Base-by-base conservation (phyloP, 1,284 basidiomycete genomes). In the Ustilago esculenta region DNA sequence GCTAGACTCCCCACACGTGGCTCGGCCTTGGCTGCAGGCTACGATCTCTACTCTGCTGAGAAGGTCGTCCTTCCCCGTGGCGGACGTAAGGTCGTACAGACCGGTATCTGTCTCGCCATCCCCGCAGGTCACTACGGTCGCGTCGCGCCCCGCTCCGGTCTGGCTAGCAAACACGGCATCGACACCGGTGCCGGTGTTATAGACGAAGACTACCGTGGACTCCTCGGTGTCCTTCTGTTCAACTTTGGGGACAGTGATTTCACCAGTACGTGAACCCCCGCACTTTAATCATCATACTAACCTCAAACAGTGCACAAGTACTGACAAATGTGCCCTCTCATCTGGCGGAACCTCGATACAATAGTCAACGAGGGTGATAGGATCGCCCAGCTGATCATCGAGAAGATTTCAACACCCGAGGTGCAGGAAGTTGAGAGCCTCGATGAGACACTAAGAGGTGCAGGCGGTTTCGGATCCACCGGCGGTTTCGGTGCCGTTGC, bases 131-230 rank as follows among this genome's bases (percentile, higher is more conserved):
- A 92, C 6, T 98, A 98, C 81, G 95, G 94, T 56, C 91, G 96
- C 44, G 90, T 98, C 58, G 95, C 95, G 2, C 94, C 95, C 6
- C 87, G 95, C 14, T 92, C 90, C 76, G 95, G 95, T 5, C 87
- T 98, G 15, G 94, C 95, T 4, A 90, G 90, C 23, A 98, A 98
- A 82, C 94, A 92, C 83, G 92, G 93, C 86, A 97, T 98, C 64
- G 91, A 96, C 81, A 94, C 92, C 0, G 95, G 95, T 1, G 96
- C 95, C 5, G 95, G 95, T 30, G 95, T 98, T 17, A 88, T 98
- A 56, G 96, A 98, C 73, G 90, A 92, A 11, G 95, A 98, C 82
- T 98, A 98, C 83, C 87, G 96, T 33, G 95, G 96, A 5, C 85
- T 89, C 8, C 87, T 98, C 51, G 94, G 91, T 81, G 92, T 98